Percentiles rank a stretch among this genome's conserved stretches.
These are phyloP conservation scores for Diplodia corticola DNA, from an alignment of 2,329 filamentous ascomycete species.

Conservation along the genomic window DNA sequence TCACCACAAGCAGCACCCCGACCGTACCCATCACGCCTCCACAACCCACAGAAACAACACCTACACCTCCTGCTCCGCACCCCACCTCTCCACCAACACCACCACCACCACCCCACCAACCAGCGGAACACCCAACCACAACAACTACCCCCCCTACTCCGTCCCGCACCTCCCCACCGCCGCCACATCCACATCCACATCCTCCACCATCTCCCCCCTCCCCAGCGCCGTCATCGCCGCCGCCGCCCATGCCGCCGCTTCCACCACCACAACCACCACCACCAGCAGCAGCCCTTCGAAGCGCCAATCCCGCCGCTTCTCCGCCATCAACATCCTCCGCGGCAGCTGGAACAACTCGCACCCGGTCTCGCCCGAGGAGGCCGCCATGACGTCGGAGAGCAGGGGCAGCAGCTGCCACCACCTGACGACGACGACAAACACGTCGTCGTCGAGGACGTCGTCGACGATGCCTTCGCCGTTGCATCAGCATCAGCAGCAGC, in stretches of 20 bases:
- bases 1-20: constrained; percentile 18
- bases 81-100: constrained; percentile 18
- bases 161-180: not conserved
- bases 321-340: constrained; percentile 15
- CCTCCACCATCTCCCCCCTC: constrained; percentile 7
- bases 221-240: not conserved
- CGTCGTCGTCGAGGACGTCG: no score
- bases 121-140: constrained; percentile 6
- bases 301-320: constrained; percentile 5
- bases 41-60: constrained; percentile 18
- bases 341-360: constrained; percentile 19
- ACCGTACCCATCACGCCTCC: constrained; percentile 23
- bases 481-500: not conserved
- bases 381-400: constrained; percentile 21
- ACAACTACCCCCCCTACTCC: constrained; percentile 19
- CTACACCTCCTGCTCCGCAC: constrained; percentile 23
- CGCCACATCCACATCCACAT: no score
- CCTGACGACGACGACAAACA: not conserved
- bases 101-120: not conserved
- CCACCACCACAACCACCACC: not conserved
- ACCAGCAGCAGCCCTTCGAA: not conserved
- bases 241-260: not conserved
- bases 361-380: constrained; percentile 4
- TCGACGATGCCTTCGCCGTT: not conserved
- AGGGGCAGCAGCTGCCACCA: constrained; percentile 24